A percentile compares a stretch with the other conserved stretches of the same genome.
These are phyloP conservation scores for Alternaria angustiovoidea DNA, from an alignment of 2,329 filamentous ascomycete species.

Conservation along the genomic window DNA sequence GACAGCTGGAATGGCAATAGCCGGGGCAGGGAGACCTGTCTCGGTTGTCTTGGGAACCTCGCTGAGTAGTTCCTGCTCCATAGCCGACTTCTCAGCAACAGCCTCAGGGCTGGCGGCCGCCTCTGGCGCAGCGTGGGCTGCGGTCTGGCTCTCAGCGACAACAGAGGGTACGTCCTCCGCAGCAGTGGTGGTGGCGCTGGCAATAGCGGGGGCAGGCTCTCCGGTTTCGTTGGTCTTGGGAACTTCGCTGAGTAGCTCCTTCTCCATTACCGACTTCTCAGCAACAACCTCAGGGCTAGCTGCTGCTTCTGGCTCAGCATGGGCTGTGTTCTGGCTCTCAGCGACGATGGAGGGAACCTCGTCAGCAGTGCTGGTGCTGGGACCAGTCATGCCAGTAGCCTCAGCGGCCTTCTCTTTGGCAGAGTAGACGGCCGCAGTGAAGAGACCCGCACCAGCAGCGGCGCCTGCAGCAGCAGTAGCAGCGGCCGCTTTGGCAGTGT, in stretches of 20 bases:
- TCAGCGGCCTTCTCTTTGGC: conserved; percentile 49
- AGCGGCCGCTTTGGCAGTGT: conserved; percentile 22
- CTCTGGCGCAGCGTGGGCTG: conserved; percentile 69
- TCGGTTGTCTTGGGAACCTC: conserved; percentile 50
- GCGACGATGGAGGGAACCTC: conserved; percentile 67
- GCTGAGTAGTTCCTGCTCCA: conserved; percentile 72
- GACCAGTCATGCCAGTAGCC: conserved; percentile 49
- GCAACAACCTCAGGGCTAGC: conserved; percentile 69
- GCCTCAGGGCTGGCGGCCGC: conserved; percentile 70
- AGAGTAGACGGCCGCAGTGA: conserved; percentile 39
- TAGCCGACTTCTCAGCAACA: conserved; percentile 73
- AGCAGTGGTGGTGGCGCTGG: conserved; percentile 41
- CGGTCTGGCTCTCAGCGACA: conserved; percentile 75
- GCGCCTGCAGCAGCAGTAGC: conserved; percentile 46
- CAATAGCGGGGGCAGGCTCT: conserved; percentile 34
- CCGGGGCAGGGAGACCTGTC: conserved; percentile 48
- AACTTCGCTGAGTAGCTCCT: conserved; percentile 64
- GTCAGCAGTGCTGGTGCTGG: conserved; percentile 46
- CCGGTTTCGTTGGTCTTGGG: conserved; percentile 52
- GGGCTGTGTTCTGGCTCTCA: conserved; percentile 73
- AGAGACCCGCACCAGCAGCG: conserved; percentile 54
- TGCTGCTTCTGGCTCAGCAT: conserved; percentile 70
- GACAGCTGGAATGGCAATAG: conserved; percentile 59
- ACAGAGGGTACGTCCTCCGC: conserved; percentile 60
- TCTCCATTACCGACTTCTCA: conserved; percentile 75